Conservation (phyloP, 441 rosid genomes). For the Gossypium davidsonii region DNA sequence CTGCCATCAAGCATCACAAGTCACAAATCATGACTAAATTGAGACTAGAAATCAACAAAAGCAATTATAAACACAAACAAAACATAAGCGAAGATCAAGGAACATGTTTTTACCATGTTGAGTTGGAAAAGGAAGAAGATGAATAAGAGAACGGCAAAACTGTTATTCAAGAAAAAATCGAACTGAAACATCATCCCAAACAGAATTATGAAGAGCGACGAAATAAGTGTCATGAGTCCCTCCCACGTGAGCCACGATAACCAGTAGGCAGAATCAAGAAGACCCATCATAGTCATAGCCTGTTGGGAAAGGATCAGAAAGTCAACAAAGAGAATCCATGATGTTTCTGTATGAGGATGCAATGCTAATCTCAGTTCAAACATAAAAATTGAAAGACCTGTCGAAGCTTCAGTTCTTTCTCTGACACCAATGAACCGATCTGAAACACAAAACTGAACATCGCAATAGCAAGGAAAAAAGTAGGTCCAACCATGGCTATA, state of each 20-base stretch:
- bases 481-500: conserved; percentile 44
- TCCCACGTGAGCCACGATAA: conserved; percentile 92
- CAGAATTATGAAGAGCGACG: conserved; percentile 68
- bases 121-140: conserved; percentile 77
- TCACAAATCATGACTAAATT: conserved; percentile 8
- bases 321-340: not conserved
- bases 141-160: conserved; percentile 53
- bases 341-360: not conserved
- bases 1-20: conserved; percentile 35
- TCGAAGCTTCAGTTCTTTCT: conserved; percentile 95
- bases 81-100: not conserved
- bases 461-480: conserved; percentile 79
- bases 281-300: conserved; percentile 88
- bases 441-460: conserved; percentile 90
- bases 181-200: conserved; percentile 90
- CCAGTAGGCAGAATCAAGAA: conserved; percentile 86
- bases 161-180: conserved; percentile 78
- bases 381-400: conserved; percentile 43
- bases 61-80: conserved; percentile 8
- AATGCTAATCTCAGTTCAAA: not conserved
- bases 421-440: conserved; percentile 58
- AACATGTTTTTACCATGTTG: conserved; percentile 57
- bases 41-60: conserved; percentile 2
- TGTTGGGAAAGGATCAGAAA: conserved; percentile 26
- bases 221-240: conserved; percentile 49